These are phyloP conservation scores for Turnera subulata DNA, from an alignment of 345 rosid genomes.

Conservation along the genomic window DNA sequence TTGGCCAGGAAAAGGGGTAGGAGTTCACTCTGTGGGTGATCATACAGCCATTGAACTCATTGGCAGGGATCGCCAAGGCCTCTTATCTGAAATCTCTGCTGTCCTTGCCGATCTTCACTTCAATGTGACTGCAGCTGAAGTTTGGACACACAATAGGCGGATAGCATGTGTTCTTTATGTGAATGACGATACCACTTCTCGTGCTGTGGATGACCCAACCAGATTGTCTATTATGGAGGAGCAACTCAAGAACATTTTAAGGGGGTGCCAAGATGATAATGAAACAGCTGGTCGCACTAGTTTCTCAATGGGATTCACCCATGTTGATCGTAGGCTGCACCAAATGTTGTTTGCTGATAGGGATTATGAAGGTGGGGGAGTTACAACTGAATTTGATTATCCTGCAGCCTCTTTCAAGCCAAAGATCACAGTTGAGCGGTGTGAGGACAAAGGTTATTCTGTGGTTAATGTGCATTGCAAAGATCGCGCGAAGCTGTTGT, in stretches of 20 bases:
- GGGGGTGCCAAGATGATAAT: conserved; percentile 67
- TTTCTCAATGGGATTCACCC: conserved; percentile 87
- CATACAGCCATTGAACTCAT: conserved; percentile 85
- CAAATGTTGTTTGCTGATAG: conserved; percentile 95
- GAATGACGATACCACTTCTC: conserved; percentile 51
- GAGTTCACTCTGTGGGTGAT: conserved; percentile 74
- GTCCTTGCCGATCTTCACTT: conserved; percentile 69
- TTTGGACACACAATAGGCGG: conserved; percentile 86
- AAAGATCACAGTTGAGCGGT: conserved; percentile 55
- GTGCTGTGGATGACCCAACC: conserved; percentile 55
- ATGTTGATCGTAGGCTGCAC: conserved; percentile 77
- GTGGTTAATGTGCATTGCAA: conserved; percentile 69
- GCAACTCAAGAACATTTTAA: conserved; percentile 67
- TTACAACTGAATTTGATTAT: conserved; percentile 34
- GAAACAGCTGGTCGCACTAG: conserved; percentile 58
- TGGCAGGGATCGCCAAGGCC: conserved; percentile 86
- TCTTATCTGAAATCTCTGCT: conserved; percentile 79
- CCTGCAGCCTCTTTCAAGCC: conserved; percentile 44
- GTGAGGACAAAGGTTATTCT: conserved; percentile 78
- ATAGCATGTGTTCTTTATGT: conserved; percentile 84
- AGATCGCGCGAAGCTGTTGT: conserved; percentile 85
- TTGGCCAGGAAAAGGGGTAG: conserved; percentile 68
- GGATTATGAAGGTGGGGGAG: conserved; percentile 66
- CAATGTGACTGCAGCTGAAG: conserved; percentile 85
- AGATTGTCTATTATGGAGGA: conserved; percentile 68